phyloP scores from a whole-genome alignment of 1,284 basidiomycete genomes.

The Leccinum proliferum region DNA sequence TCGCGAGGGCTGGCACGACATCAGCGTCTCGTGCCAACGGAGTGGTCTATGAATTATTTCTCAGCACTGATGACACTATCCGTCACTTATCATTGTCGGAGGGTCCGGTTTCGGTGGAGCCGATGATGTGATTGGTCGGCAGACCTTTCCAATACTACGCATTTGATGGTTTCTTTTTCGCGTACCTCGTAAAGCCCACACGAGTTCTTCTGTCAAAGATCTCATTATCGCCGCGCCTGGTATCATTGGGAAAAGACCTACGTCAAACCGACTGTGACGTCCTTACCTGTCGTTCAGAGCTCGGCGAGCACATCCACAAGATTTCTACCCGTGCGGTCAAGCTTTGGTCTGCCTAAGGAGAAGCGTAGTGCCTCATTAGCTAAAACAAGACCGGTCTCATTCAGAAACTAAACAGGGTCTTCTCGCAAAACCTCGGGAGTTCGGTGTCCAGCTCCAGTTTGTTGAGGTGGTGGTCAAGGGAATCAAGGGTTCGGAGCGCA shows the following conservation, averaged over 20 bases:
- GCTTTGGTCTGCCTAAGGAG: constrained; percentile 93
- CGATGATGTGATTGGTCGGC: constrained; percentile 94
- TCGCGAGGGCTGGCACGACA: too few relatives aligned
- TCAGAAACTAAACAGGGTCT: constrained; percentile 90
- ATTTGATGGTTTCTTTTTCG: constrained; percentile 96
- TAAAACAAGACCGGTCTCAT: constrained; percentile 88
- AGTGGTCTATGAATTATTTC: too few relatives aligned
- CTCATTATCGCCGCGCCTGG: constrained; percentile 94
- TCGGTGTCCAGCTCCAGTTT: constrained; percentile 30
- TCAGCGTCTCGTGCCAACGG: too few relatives aligned
- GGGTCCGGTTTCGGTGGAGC: constrained; percentile 98
- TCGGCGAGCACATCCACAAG: constrained; percentile 99
- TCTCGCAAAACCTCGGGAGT: constrained; percentile 84
- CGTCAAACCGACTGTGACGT: constrained; percentile 90
- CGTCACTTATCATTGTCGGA: constrained; percentile 88
- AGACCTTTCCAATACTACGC: constrained; percentile 77
- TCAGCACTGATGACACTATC: too few relatives aligned
- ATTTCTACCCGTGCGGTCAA: constrained; percentile 95
- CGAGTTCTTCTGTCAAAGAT: constrained; percentile 91
- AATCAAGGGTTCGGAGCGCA: constrained; percentile 44
- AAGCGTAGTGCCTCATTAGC: constrained; percentile 88
- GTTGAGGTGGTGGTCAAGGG: constrained; percentile 43
- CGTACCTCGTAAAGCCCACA: constrained; percentile 98
- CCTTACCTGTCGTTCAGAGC: constrained; percentile 94
- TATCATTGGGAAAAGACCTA: constrained; percentile 98